Conservation (phyloP, 192 early-diverging fungal genomes). For the Coemansia sp. region DNA sequence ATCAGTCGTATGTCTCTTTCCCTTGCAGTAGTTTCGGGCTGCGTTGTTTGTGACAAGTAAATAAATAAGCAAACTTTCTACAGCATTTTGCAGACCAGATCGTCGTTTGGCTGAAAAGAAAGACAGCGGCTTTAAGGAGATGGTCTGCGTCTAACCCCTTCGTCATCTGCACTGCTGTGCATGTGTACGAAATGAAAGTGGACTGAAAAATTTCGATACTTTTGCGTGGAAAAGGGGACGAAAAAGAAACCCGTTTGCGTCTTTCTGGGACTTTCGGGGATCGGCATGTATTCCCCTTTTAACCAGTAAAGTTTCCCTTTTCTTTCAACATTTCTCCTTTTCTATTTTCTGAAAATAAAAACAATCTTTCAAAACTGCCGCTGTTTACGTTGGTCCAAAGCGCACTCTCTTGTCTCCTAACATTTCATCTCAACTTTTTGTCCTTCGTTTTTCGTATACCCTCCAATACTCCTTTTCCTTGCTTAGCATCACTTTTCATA, state of each 20-base stretch:
- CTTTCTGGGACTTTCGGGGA: neutral
- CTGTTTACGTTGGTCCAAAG: neutral
- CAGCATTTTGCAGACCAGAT: too few species aligned
- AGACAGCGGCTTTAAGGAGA: too few species aligned
- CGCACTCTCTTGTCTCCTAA: constrained; percentile 3
- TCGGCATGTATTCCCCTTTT: neutral
- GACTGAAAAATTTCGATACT: too few species aligned
- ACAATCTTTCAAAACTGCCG: neutral
- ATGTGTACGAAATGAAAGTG: too few species aligned
- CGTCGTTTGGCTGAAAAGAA: too few species aligned
- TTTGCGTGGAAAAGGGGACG: neutral
- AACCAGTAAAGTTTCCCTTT: neutral
- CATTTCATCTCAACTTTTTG: neutral
- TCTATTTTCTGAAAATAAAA: neutral
- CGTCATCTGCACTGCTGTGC: too few species aligned
- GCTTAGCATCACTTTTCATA: neutral
- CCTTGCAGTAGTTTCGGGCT: too few species aligned
- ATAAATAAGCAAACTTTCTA: too few species aligned
- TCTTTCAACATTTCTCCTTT: neutral
- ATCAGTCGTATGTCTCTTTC: too few species aligned
- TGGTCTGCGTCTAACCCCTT: too few species aligned
- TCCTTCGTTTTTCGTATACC: neutral
- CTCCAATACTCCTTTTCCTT: neutral
- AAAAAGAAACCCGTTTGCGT: neutral
- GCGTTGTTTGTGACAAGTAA: too few species aligned